Percentiles rank a stretch among this genome's conserved stretches.
Evolutionary conservation across 305 asterid genomes (phyloP).

Genomic region (Withania somnifera): DNA sequence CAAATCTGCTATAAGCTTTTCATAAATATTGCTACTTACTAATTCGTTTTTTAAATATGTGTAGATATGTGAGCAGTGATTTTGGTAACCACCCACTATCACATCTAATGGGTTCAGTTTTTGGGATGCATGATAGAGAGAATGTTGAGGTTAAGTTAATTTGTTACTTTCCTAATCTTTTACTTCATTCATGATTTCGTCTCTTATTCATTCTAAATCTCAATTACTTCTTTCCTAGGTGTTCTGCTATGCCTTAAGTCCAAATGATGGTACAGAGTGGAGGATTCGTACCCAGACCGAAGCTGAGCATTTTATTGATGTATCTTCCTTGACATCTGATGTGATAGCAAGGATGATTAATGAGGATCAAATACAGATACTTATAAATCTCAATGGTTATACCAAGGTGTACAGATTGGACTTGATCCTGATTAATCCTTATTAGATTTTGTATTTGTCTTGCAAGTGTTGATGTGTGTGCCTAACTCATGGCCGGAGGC

Average conservation of each 20-base stretch:
- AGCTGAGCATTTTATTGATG: conserved; percentile 87
- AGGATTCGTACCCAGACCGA: conserved; percentile 84
- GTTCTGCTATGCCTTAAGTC: conserved; percentile 93
- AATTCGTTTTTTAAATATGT: neutral
- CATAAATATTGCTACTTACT: neutral
- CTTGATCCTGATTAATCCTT: neutral
- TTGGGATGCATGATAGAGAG: conserved; percentile 83
- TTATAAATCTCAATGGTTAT: conserved; percentile 93
- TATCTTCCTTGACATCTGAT: conserved; percentile 86
- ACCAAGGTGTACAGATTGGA: conserved; percentile 57
- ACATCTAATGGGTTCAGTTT: conserved; percentile 97
- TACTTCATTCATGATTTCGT: neutral
- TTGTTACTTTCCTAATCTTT: conserved; percentile 1
- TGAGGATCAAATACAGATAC: conserved; percentile 89
- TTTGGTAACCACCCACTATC: conserved; percentile 97
- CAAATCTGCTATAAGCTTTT: neutral
- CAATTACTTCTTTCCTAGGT: conserved; percentile 34
- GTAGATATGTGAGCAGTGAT: conserved; percentile 97
- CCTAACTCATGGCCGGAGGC: neutral
- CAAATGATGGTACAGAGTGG: conserved; percentile 95
- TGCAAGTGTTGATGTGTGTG: neutral
- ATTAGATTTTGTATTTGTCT: neutral
- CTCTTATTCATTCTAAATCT: conserved; percentile 6
- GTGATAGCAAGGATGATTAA: conserved; percentile 85
- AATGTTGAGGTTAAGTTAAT: conserved; percentile 78